Evolutionary conservation across 2,329 filamentous ascomycete genomes (phyloP), one percentile per base, ranked within the genome.

Genomic region (Diplodia intermedia): DNA sequence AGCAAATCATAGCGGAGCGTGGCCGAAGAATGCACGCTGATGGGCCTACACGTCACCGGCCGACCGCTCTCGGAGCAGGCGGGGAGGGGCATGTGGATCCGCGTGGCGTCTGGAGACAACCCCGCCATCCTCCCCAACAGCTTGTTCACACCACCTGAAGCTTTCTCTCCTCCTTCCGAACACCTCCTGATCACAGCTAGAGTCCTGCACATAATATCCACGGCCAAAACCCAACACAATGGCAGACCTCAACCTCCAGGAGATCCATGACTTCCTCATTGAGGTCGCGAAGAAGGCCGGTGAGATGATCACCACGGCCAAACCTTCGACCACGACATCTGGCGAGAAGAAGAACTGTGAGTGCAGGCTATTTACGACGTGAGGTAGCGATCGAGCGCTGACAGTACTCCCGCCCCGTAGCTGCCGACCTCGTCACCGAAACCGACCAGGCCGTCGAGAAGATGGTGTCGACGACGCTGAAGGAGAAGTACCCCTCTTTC

Each of bases 391-490:
- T 15, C 6, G 4, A 11, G 23, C 18, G 20, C 29, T 38, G 38
- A 26, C 29, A 36, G 18, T 29, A 18, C 15, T 23, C 6, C 29
- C 18, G 18, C 15, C 2, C 33, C 9, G 9, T 23, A 86, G 84
- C 85, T 65, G 86, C 86, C 69, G 87, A 89, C 73, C 82, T 89
- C 40, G 87, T 89, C 20, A 89, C 87, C 8, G 85, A 89, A 77
- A 89, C 87, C 68, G 87, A 89, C 76, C 85, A 83, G 70, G 86
- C 86, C 5, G 86, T 89, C 40, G 87, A 89, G 74, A 82, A 80
- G 26, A 82, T 87, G 76, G 83, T 89, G 50, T 87, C 84, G 5
- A 79, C 79, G 3, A 78, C 79, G 1, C 79, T 89, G 33, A 79
- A 77, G 67, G 73, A 79, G 9, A 82, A 81, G 71, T 89, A 86